Base-by-base conservation (phyloP, 2,329 filamentous ascomycete genomes). In the Chaetothyriales sp. region DNA sequence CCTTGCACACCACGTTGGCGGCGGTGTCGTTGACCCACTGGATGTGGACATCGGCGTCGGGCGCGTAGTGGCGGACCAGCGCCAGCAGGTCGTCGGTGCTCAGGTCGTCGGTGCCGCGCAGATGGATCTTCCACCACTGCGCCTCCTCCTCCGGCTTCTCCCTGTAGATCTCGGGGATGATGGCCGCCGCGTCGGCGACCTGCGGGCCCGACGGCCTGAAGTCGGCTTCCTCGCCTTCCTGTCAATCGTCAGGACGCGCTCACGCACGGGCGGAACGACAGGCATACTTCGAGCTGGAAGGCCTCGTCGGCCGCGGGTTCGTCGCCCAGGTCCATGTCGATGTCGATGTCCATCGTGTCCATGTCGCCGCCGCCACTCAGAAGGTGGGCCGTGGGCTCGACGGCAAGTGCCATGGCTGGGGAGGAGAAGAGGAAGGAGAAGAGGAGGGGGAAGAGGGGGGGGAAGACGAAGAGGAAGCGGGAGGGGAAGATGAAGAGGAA, bases 1-100 rank as follows among this genome's bases (percentile, higher is more conserved):
- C 74, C 52, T 73, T 72, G 70, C 92, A 97, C 49, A 94, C 69
- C 50, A 95, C 73, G 65, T 97, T 97, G 56, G 88, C 87, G 0
- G 88, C 90, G 5, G 80, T 82, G 67, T 98, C 92, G 66, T 97
- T 87, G 59, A 98, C 88, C 92, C 92, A 98, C 70, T 97, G 89
- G 57, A 95, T 49, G 46, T 74, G 55, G 78, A 76, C 51, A 77
- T 72, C 52, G 82, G 73, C 49, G 71, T 63, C 51, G 75, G 73
- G 13, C 68, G 78, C 88, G 66, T 92, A 78, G 56, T 86, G 76
- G 47, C 73, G 69, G 7, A 87, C 79, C 61, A 89, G 95, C 54
- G 77, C 73, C 60, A 85, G 83, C 61, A 97, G 83, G 57, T 95
- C 81, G 51, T 81, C 77, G 25, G 89, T 89, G 29, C 84, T 86